Base-by-base conservation (phyloP, 495 filamentous ascomycete species). In the Sordaria brevicollis region DNA sequence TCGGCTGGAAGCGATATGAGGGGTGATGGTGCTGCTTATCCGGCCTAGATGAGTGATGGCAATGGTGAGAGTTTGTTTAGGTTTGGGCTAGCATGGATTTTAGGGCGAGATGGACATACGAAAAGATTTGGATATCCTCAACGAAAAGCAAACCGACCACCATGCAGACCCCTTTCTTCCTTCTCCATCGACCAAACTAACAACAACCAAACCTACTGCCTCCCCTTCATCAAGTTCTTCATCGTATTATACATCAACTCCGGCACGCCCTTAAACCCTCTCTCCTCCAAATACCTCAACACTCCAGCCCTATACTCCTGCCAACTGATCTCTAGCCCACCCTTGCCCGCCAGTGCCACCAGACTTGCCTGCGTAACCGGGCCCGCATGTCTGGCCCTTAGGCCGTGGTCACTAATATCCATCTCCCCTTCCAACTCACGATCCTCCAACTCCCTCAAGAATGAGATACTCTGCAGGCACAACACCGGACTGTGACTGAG, bases 1-100 rank as follows among this genome's bases (percentile, higher is more conserved):
- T 92, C 89, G 73, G 94, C 88, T 2, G 95, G 93, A 21, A 97
- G 93, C 80, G 95, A 98, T 86, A 84, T 84, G 66, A 86, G 96
- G 67, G 95, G 93, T 2, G 95, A 99, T 84, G 94, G 95, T 35
- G 89, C 86, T 70, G 93, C 93, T 11, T 86, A 89, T 75, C 92
- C 92, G 38, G 79, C 80, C 35, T 89, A 67, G 13, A 75, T 4
- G 13, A 57, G n/a, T 37, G 8, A n/a, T 29, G 1, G 25, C 6
- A 10, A 35, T 13, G 49, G 2, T n/a, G 33, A 41, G 33, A 0
- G 49, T 25, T 13, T 2, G 43, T n/a, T n/a, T n/a, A 15, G 21
- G 21, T 15, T 57, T 6, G 10, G 11, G 11, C 11, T 29, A 3
- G 21, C 21, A 15, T 13, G 10, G 1, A 29, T 31, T 10, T 31